Percentiles rank a stretch among this genome's conserved stretches.
Evolutionary conservation across 1,284 basidiomycete genomes (phyloP).

Genomic region (Exobasidium rhododendri): DNA sequence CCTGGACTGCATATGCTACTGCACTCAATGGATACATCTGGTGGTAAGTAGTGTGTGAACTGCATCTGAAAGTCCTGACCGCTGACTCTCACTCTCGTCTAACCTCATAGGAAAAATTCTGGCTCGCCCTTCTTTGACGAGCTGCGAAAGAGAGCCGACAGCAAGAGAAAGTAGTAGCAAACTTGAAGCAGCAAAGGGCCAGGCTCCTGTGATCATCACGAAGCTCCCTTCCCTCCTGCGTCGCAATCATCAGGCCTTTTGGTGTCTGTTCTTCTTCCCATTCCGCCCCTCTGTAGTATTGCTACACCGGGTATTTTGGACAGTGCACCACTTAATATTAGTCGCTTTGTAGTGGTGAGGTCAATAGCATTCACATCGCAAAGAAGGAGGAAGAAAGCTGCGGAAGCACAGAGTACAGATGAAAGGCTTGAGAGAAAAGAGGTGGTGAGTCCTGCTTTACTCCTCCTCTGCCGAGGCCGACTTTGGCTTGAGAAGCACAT

Average conservation of each 20-base stretch:
- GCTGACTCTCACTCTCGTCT: too few relatives aligned
- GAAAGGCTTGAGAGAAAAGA: too few relatives aligned
- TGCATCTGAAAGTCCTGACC: too few relatives aligned
- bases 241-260: too few relatives aligned
- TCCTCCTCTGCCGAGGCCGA: background rate
- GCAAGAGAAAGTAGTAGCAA: background rate
- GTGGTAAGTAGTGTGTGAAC: conserved; percentile 7
- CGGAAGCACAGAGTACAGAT: too few relatives aligned
- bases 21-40: conserved; percentile 11
- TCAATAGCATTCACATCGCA: background rate
- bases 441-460: too few relatives aligned
- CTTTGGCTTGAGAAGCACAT: conserved; percentile 7
- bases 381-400: background rate
- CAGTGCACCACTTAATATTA: background rate
- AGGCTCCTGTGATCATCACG: too few relatives aligned
- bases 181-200: background rate
- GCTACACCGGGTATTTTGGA: background rate
- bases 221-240: too few relatives aligned
- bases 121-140: conserved; percentile 3
- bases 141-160: conserved; percentile 1
- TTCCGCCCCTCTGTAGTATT: background rate
- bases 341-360: conserved; percentile 2
- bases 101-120: background rate
- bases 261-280: background rate
- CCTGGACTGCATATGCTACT: conserved; percentile 10